Base-by-base conservation (phyloP, 2,329 filamentous ascomycete species). In the Colletotrichum navitas region DNA sequence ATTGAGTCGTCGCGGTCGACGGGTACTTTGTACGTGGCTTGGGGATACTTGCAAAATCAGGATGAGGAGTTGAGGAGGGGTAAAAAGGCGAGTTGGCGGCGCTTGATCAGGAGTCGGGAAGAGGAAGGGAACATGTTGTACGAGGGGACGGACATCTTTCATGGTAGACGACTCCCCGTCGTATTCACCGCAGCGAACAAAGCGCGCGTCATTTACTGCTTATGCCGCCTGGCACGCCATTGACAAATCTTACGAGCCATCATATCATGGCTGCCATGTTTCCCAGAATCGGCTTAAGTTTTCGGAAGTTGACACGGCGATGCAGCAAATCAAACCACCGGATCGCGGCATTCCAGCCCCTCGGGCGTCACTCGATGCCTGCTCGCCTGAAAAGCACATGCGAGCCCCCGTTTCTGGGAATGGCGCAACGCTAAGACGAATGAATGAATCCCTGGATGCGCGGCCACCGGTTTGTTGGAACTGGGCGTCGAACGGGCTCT, bases 241-340 rank as follows among this genome's bases (percentile, higher is more conserved):
- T 26, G 43, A 21, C 12, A 24, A 21, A 49, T 49, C 29, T 59
- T 63, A 43, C 52, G 39, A 71, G 39, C 52, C 68, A 29, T 43
- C 68, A 32, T 32, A 29, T 43, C 68, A 32, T 32, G 21, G 29
- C 39, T 43, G 52, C 52, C 32, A 34, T 47, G 21, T 47, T 54
- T 45, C 61, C 21, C 39, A n/a, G 26, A n/a, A 29, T 24, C 11
- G 39, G 39, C 26, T 60, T 14, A 18, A 26, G 39, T 16, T 12
- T n/a, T 14, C 10, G 8, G 51, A 60, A 11, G 69, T 64, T 68
- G 59, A 68, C 69, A 26, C 39, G 59, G 59, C 67, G 65, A 71
- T 54, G 52, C 36, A 66, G 32, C 69, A 60, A 72, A 72, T 69
- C 54, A 68, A 55, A 60, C 34, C 24, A 32, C 12, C 43, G 7